Conservation (phyloP, 108 stramenopile genomes). For the Cylindrotheca fusiformis region DNA sequence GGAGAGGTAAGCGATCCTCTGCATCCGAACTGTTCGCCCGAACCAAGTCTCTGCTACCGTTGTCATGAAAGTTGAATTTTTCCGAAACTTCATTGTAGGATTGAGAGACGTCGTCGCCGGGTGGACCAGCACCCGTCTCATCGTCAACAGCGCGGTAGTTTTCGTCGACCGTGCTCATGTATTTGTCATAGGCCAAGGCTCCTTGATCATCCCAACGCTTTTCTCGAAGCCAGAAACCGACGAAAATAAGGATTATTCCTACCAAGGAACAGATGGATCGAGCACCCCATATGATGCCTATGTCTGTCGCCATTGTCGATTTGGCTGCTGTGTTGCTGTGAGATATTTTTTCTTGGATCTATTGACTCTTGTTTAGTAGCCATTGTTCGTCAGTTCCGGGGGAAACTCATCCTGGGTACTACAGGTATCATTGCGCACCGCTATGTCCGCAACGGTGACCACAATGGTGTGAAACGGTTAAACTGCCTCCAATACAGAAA, state of each 20-base stretch:
- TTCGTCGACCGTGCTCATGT: neutral
- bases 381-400: no score
- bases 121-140: neutral
- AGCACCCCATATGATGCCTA: slow-evolving; percentile 13
- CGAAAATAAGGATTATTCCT: slow-evolving; percentile 7
- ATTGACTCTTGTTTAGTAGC: no score
- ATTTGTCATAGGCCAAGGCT: slow-evolving; percentile 3
- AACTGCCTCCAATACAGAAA: no score
- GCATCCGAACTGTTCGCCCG: slow-evolving; percentile 16
- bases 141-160: slow-evolving; percentile 12
- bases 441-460: no score
- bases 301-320: slow-evolving; percentile 2
- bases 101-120: neutral
- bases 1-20: slow-evolving; percentile 3
- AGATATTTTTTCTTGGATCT: neutral
- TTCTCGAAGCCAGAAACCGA: slow-evolving; percentile 17
- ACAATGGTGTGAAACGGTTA: no score
- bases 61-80: slow-evolving; percentile 3
- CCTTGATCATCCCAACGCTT: slow-evolving; percentile 29
- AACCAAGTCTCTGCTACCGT: slow-evolving; percentile 22
- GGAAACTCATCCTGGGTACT: no score
- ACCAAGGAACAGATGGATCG: slow-evolving; percentile 17
- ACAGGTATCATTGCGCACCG: no score
- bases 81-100: neutral
- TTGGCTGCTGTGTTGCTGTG: neutral